phyloP scores from a whole-genome alignment of 2,329 filamentous ascomycete genomes.

The Passalora sequoiae region DNA sequence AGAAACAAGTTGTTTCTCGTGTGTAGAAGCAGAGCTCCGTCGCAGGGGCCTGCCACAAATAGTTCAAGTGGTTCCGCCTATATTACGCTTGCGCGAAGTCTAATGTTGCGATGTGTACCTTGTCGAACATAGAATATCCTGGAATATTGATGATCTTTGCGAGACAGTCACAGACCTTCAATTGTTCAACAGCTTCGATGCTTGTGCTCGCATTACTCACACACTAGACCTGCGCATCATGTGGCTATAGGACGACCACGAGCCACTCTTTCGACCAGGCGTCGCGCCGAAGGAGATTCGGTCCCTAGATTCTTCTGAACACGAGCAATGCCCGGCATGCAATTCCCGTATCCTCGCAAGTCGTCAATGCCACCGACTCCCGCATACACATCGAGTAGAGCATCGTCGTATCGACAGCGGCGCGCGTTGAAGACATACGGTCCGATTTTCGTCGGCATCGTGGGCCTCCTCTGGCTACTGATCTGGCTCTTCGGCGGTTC shows the following conservation, averaged over 20 bases:
- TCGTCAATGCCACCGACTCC: conserved; percentile 57
- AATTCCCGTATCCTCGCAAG: conserved; percentile 83
- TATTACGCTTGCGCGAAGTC: conserved; percentile 1
- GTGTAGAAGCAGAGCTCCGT: too few species aligned
- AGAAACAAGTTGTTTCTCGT: too few species aligned
- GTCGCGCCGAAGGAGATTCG: not conserved
- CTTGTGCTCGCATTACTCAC: not conserved
- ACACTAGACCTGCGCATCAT: not conserved
- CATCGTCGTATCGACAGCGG: conserved; percentile 37
- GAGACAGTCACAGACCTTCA: too few species aligned
- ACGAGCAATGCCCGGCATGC: conserved; percentile 54
- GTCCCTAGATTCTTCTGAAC: not conserved
- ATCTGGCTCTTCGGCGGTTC: conserved; percentile 23
- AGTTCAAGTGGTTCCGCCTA: not conserved
- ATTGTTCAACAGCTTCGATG: too few species aligned
- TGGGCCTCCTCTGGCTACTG: conserved; percentile 31
- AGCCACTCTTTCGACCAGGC: not conserved
- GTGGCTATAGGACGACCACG: not conserved
- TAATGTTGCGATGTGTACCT: conserved; percentile 1
- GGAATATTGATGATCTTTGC: too few species aligned
- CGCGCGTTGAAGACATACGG: conserved; percentile 32
- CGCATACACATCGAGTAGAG: conserved; percentile 58
- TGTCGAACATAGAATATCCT: too few species aligned
- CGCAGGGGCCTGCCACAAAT: too few species aligned
- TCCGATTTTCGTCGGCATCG: conserved; percentile 42